phyloP scores from a whole-genome alignment of 164 flowering plant species.

The Paratinospora sagittata region DNA sequence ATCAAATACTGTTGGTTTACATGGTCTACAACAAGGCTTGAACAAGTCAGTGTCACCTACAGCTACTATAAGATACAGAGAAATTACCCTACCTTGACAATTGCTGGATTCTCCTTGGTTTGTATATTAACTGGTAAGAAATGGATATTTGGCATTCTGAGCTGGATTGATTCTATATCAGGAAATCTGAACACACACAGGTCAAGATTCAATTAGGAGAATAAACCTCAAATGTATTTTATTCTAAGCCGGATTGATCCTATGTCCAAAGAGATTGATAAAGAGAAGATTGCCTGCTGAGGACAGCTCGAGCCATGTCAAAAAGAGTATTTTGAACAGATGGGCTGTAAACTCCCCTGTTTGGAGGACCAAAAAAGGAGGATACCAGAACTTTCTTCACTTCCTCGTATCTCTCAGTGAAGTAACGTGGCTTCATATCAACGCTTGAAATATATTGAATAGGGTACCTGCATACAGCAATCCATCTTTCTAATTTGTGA shows the following conservation, averaged over 20 bases:
- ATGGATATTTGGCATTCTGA: slow-evolving; percentile 97
- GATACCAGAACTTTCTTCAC: slow-evolving; percentile 59
- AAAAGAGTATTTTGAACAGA: slow-evolving; percentile 91
- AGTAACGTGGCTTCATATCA: slow-evolving; percentile 49
- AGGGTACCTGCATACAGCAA: slow-evolving; percentile 49
- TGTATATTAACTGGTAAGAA: slow-evolving; percentile 86
- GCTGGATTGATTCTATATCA: slow-evolving; percentile 55
- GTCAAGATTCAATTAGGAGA: slow-evolving; percentile 7
- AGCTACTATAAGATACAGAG: too few species aligned
- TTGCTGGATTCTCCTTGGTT: slow-evolving; percentile 52
- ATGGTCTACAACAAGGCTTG: too few species aligned
- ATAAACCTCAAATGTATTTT: not conserved
- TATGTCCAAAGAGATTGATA: not conserved
- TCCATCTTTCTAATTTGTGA: not conserved
- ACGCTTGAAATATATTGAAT: slow-evolving; percentile 40
- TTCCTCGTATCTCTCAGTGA: slow-evolving; percentile 49
- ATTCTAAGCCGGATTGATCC: not conserved
- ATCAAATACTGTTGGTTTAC: too few species aligned
- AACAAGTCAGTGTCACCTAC: too few species aligned
- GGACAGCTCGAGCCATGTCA: slow-evolving; percentile 71
- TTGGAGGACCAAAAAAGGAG: slow-evolving; percentile 81
- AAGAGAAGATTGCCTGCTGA: slow-evolving; percentile 49
- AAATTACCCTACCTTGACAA: slow-evolving; percentile 61
- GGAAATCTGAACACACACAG: slow-evolving; percentile 49
- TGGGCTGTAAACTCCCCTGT: slow-evolving; percentile 84